Percentiles rank a stretch among this genome's conserved stretches.
Conservation (phyloP, 441 rosid species). For the Aleurites moluccanus region DNA sequence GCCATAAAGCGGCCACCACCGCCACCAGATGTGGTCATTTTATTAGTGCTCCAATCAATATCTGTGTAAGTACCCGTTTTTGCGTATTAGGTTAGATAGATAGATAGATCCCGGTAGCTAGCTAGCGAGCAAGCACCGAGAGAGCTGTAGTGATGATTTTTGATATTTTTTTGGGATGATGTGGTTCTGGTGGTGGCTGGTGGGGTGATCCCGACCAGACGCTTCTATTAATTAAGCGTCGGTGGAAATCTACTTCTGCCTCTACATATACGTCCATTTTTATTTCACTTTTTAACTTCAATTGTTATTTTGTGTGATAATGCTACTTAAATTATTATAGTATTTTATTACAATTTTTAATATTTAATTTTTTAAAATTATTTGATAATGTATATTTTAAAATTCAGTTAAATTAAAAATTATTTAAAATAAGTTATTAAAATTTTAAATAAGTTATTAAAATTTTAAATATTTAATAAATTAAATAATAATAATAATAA, state of each 20-base stretch:
- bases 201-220: conserved; percentile 35
- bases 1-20: conserved; percentile 47
- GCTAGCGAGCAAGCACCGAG: background rate
- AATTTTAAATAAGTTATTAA: too few species aligned
- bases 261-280: background rate
- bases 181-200: conserved; percentile 30
- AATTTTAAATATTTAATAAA: too few species aligned
- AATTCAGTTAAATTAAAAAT: too few species aligned
- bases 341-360: too few species aligned
- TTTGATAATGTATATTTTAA: too few species aligned
- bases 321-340: too few species aligned
- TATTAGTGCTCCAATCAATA: conserved; percentile 31
- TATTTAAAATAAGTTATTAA: too few species aligned
- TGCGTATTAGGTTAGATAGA: background rate
- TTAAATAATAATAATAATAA: too few species aligned
- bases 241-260: conserved; percentile 25
- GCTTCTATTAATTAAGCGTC: conserved; percentile 33
- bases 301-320: background rate
- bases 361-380: too few species aligned
- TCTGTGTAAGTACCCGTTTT: conserved; percentile 32
- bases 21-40: conserved; percentile 35
- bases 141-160: background rate
- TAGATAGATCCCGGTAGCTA: background rate
- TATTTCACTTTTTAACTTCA: background rate
- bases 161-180: background rate